phyloP scores from a whole-genome alignment of 1,284 basidiomycete genomes.

The Naganishia sp. region DNA sequence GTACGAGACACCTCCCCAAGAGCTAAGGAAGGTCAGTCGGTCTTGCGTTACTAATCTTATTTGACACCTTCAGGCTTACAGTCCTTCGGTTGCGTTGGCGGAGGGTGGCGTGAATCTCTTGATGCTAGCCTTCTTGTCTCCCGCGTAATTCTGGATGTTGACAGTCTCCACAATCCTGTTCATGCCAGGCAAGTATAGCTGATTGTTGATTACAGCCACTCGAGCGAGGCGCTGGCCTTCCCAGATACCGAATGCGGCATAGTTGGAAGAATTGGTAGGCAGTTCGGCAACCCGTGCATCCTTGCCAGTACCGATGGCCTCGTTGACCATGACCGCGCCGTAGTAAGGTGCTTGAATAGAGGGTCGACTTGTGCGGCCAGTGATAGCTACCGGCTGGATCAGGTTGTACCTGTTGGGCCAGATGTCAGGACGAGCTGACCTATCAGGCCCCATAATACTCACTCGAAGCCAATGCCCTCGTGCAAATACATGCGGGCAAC shows the following conservation, averaged over 20 bases:
- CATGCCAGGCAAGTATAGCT: conserved; percentile 29
- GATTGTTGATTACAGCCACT: conserved; percentile 61
- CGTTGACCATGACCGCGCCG: conserved; percentile 59
- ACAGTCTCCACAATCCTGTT: conserved; percentile 30
- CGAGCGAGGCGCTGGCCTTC: conserved; percentile 55
- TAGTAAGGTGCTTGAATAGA: conserved; percentile 64
- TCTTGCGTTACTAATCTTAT: not conserved
- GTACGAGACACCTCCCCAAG: conserved; percentile 36
- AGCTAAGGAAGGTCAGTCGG: conserved; percentile 24
- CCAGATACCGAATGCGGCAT: conserved; percentile 67
- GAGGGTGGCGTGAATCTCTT: conserved; percentile 31
- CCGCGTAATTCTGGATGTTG: conserved; percentile 32
- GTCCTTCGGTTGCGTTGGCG: conserved; percentile 32
- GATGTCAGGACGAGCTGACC: conserved; percentile 36
- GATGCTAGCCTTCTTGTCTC: conserved; percentile 32
- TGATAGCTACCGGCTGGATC: conserved; percentile 50
- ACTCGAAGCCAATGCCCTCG: conserved; percentile 56
- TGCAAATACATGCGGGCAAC: conserved; percentile 55
- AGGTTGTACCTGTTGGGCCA: conserved; percentile 56
- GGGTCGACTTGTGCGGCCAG: conserved; percentile 51
- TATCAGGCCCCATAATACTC: conserved; percentile 52
- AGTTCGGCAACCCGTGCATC: conserved; percentile 60
- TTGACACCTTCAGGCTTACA: conserved; percentile 25
- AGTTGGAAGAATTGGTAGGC: conserved; percentile 56
- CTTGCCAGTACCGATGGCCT: conserved; percentile 56